Conservation (phyloP, 192 early-diverging fungal species). For the Entomortierella chlamydospora region DNA sequence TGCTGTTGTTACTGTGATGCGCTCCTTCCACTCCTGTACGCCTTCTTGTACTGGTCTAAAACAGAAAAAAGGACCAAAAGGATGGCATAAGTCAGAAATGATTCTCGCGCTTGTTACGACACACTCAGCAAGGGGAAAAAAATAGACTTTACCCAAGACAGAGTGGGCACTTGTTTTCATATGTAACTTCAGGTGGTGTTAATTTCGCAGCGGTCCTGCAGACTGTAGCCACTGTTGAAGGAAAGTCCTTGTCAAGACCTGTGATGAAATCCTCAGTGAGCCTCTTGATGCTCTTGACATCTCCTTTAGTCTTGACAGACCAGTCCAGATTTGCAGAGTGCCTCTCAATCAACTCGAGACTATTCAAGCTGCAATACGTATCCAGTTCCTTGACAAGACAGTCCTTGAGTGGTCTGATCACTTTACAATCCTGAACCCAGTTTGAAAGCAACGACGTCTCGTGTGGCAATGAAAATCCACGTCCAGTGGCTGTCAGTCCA, state of each 20-base stretch:
- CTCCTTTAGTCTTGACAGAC: conserved; percentile 38
- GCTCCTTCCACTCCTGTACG: conserved; percentile 61
- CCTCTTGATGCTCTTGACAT: conserved; percentile 62
- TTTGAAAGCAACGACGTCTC: conserved; percentile 72
- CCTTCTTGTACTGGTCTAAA: conserved; percentile 58
- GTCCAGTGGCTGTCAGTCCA: conserved; percentile 82
- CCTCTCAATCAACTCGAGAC: conserved; percentile 18
- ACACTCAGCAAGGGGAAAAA: too few relatives aligned
- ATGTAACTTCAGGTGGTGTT: conserved; percentile 63
- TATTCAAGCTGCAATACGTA: conserved; percentile 69
- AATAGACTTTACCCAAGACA: conserved; percentile 78
- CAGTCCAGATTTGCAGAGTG: conserved; percentile 33
- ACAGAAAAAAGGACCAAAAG: too few relatives aligned
- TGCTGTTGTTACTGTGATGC: conserved; percentile 59
- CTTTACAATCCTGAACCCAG: conserved; percentile 66
- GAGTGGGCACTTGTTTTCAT: conserved; percentile 63
- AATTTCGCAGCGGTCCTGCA: conserved; percentile 84
- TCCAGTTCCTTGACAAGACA: conserved; percentile 82
- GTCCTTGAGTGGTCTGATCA: conserved; percentile 86
- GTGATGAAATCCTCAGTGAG: conserved; percentile 84
- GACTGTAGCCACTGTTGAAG: conserved; percentile 87
- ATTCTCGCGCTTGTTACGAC: too few relatives aligned
- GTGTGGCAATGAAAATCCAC: conserved; percentile 85
- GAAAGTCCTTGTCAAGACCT: conserved; percentile 82
- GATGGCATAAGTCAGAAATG: background rate